phyloP scores from a whole-genome alignment of 257 asterid species.

The Dorcoceras hygrometricum region DNA sequence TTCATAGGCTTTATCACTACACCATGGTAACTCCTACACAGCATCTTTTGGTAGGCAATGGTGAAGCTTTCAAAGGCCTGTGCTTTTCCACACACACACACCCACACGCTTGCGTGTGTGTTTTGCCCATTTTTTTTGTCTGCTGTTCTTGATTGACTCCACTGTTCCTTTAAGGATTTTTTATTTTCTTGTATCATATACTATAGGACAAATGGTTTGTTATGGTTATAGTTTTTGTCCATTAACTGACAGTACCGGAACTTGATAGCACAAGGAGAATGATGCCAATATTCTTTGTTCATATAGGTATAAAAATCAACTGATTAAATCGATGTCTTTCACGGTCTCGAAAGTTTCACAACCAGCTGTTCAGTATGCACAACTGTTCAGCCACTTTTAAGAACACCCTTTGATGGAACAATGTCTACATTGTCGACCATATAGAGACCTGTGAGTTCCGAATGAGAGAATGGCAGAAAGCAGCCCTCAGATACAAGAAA shows the following conservation, averaged over 20 bases:
- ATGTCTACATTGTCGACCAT: not conserved
- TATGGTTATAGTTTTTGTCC: constrained; percentile 15
- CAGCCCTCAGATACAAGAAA: constrained; percentile 34
- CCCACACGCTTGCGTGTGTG: not conserved
- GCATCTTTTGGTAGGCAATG: constrained; percentile 24
- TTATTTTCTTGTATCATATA: not conserved
- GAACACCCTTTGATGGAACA: constrained; percentile 11
- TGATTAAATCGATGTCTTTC: constrained; percentile 47
- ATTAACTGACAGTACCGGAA: constrained; percentile 12
- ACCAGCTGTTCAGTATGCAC: constrained; percentile 44
- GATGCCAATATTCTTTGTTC: constrained; percentile 13
- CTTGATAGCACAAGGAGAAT: constrained; percentile 3
- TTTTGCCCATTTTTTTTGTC: constrained; percentile 15
- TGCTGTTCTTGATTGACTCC: constrained; percentile 2
- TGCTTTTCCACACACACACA: not conserved
- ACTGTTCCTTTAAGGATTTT: not conserved
- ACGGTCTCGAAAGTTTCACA: constrained; percentile 60
- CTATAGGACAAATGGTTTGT: constrained; percentile 12
- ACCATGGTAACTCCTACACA: constrained; percentile 11
- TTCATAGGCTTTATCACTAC: constrained; percentile 8
- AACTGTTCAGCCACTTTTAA: constrained; percentile 24
- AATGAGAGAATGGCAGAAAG: constrained; percentile 38
- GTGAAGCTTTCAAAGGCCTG: constrained; percentile 30
- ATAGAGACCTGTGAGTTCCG: not conserved
- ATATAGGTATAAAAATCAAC: not conserved